These are phyloP conservation scores for Magnolia sinica DNA, from an alignment of 164 flowering plant genomes.

Conservation along the genomic window DNA sequence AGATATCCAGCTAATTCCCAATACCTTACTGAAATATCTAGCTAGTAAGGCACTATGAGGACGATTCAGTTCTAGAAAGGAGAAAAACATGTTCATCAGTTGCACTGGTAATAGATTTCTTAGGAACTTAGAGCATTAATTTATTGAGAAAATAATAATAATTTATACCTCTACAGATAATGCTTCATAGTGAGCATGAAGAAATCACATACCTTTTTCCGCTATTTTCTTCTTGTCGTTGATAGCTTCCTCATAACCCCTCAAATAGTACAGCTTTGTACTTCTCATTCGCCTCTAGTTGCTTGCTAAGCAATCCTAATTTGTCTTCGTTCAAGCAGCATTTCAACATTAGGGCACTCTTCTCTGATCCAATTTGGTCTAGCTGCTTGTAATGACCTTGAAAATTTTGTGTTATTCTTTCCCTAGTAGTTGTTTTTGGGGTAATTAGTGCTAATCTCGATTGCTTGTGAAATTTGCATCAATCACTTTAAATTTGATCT, in stretches of 20 bases:
- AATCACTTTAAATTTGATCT: no score
- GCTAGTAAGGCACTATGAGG: slow-evolving; percentile 82
- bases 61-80: slow-evolving; percentile 86
- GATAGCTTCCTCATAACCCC: slow-evolving; percentile 86
- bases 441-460: no score
- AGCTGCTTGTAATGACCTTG: no score
- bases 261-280: slow-evolving; percentile 73
- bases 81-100: slow-evolving; percentile 90
- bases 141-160: no score
- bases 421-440: no score
- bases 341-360: slow-evolving; percentile 65
- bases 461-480: no score
- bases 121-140: not conserved
- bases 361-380: slow-evolving; percentile 73
- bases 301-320: slow-evolving; percentile 65
- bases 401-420: no score
- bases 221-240: slow-evolving; percentile 75
- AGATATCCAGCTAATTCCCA: slow-evolving; percentile 7
- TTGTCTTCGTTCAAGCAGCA: slow-evolving; percentile 79
- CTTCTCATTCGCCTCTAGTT: slow-evolving; percentile 80
- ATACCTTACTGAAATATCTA: slow-evolving; percentile 94
- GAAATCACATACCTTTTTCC: slow-evolving; percentile 53
- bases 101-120: slow-evolving; percentile 31
- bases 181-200: not conserved
- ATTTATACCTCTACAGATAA: not conserved